Evolutionary conservation across 139 green algal genomes (phyloP), one percentile per base, ranked within the genome.

Genomic region (Chlamydomonas sphaeroides): DNA sequence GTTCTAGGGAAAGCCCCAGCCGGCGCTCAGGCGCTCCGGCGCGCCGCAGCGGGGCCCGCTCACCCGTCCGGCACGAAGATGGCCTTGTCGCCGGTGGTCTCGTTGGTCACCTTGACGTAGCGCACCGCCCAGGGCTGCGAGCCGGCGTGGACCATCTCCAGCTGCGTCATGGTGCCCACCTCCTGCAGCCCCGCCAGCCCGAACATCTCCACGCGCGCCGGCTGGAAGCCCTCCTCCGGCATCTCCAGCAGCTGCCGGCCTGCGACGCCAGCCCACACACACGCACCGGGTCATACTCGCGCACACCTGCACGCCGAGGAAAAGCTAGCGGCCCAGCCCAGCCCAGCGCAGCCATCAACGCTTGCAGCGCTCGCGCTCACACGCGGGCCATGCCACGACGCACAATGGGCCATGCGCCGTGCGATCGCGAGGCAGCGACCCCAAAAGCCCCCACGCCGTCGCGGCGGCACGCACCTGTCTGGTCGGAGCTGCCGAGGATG

Each of bases 51-150:
- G n/a, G n/a, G n/a, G n/a, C n/a, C n/a, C 45, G 45, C 84, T 73
- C 53, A 88, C 84, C 56, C 71, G 38, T 88, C 51, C 14, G 82
- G 51, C n/a, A 85, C 25, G 68, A 90, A 90, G 20, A 83, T 33
- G 18, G 68, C 85, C 41, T 78, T 65, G 25, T 75, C 85, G 1
- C 85, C 85, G 21, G 61, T 87, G 28, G 74, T 88, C 82, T 87
- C 73, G 76, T 90, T 92, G 51, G 67, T 5, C 38, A 92, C 85
- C 57, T 74, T 56, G 33, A 90, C 78, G 63, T 85, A 67, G n/a
- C 61, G 69, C 39, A 87, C 33, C 35, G 56, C 69, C 73, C 81
- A 90, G 25, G 86, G 78, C n/a, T 11, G 36, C 21, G 61, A 84
- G 62, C 63, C 76, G 32, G 76, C 76, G 45, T 85, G 78, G 33